Base-by-base conservation (phyloP, 176 grass and related monocot genomes). In the Stipa capillata region DNA sequence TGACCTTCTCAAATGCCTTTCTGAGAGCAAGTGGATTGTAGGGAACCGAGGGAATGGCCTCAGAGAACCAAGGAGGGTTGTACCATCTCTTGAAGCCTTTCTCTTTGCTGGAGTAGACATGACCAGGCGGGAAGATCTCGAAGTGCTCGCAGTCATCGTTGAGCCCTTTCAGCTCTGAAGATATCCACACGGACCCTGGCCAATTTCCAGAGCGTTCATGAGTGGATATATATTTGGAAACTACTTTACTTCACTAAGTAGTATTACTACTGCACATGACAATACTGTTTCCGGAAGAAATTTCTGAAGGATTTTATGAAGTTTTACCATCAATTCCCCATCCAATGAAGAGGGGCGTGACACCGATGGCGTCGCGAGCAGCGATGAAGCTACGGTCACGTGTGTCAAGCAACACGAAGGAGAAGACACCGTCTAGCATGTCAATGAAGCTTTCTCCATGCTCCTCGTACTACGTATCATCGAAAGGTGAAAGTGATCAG, bases 361-460 rank as follows among this genome's bases (percentile, higher is more conserved):
- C 81, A 3, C 92, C 86, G 28, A 92, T 83, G 31, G 89, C 89
- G 70, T 95, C 93, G 13, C 93, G 87, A 15, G 89, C 89, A 3
- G 81, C 92, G 7, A 95, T 80, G 76, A 85, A 87, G 64, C 50
- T 71, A 50, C 60, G 32, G 58, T 85, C 65, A 0, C 86, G 81
- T 0, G 86, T 76, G 82, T 95, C 84, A 1, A 91, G 69, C 33
- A 94, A 43, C 3, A 91, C 92, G 63, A 94, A 91, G 34, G 92
- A 87, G 80, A 94, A 91, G 27, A 91, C 78, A 16, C 89, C 92
- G 42, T 95, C 92, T 33, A 95, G 77, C 92, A 91, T 91, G 81
- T 89, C 89, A 4, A 95, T 40, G 49, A 91, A 95, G 25, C 68
- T 84, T 25, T 91, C 92, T 24, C 89, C 92, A 72, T 91, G 82